Evolutionary conservation across 495 filamentous ascomycete genomes (phyloP), one percentile per base, ranked within the genome.

Genomic region (Mycothermus thermophilus): DNA sequence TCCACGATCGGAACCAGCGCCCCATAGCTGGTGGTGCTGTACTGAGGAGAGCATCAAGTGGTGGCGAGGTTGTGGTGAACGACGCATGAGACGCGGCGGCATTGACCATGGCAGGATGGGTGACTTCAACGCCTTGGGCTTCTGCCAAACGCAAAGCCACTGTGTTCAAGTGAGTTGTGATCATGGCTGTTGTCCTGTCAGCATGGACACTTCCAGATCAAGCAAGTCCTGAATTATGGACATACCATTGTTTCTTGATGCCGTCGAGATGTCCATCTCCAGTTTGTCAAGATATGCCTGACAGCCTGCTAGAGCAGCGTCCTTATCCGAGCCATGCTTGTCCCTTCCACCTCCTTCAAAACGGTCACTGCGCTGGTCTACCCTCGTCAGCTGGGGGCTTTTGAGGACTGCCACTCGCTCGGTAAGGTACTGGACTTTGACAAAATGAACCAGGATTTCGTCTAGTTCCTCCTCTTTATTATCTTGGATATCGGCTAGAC

Each of bases 1-100:
- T 44, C 60, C 60, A 65, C 25, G 35, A 32, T 17, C 58, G 54
- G 42, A 64, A 57, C 60, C 60, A 65, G 5, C 42, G 24, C 30
- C 51, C 50, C 20, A 64, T 45, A 13, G 50, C 51, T 27, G 42
- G 37, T 30, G 41, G 51, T 34, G 45, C 54, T 8, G 41, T 23
- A 8, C 21, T 18, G 9, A 42, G 19, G 16, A 24, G 24, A 11
- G 39, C 2, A 1, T 25, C 33, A 6, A 42, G 11, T 5, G 19
- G 19, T 27, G 33, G 42, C 18, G 50, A 53, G 34, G 24, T 13
- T 48, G 35, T 4, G 38, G 35, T 8, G 40, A 43, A 17, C 48
- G 52, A 14, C 43, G 41, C 3, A 45, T 38, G 7, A 45, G 52
- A 8, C 55, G 55, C 26, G 38, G 12, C 13, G 15, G n/a, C n/a